These are phyloP conservation scores for Sporothrix mexicana DNA, from an alignment of 2,329 filamentous ascomycete species.

Conservation along the genomic window DNA sequence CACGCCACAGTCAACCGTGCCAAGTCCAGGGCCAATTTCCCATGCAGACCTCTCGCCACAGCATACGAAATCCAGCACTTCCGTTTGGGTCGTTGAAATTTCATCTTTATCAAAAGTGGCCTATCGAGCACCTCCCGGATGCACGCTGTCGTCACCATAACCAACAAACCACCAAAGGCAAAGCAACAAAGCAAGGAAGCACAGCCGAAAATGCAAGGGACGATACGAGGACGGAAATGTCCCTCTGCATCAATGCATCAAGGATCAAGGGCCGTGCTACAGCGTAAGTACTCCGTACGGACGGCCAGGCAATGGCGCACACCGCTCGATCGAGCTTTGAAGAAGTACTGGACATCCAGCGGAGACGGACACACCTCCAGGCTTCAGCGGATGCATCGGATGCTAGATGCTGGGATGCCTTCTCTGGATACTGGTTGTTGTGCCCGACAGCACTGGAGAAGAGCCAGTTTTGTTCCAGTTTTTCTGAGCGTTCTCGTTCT, in stretches of 20 bases:
- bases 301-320: no score
- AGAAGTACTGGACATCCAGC: background rate
- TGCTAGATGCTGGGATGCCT: background rate
- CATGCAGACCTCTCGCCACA: conserved; percentile 16
- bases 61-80: background rate
- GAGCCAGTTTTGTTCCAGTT: background rate
- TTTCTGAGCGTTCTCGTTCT: no score
- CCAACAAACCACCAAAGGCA: background rate
- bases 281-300: no score
- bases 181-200: background rate
- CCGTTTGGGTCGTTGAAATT: background rate
- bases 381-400: background rate
- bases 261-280: no score
- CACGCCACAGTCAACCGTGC: conserved; percentile 7
- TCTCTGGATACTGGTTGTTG: background rate
- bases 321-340: no score
- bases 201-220: background rate
- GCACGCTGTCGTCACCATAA: conserved; percentile 22
- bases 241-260: background rate
- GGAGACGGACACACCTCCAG: background rate
- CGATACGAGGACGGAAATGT: background rate
- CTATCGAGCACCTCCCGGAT: background rate
- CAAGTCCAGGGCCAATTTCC: conserved; percentile 22
- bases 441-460: background rate
- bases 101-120: background rate